phyloP scores from a whole-genome alignment of 1,139 yeast genomes.

The Magnusiomyces tetraspermus region DNA sequence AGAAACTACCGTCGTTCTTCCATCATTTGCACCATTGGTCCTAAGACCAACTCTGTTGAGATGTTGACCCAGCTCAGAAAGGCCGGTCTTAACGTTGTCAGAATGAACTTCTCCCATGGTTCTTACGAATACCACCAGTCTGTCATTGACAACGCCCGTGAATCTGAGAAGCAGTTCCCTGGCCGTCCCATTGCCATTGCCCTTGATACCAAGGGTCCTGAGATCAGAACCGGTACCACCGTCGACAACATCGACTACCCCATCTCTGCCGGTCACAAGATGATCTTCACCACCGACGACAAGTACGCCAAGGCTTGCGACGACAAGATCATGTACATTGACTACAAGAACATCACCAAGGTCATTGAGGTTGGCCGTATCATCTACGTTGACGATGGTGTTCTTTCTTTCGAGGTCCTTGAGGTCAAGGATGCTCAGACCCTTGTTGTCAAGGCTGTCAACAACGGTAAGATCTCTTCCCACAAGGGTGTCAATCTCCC shows the following conservation, averaged over 20 bases:
- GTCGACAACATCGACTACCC: conserved; percentile 68
- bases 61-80: conserved; percentile 79
- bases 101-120: conserved; percentile 99
- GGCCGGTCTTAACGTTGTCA: conserved; percentile 93
- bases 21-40: conserved; percentile 97
- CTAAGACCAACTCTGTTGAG: conserved; percentile 89
- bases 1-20: conserved; percentile 87
- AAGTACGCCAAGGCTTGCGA: conserved; percentile 61
- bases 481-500: conserved; percentile 99
- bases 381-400: conserved; percentile 97
- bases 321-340: conserved; percentile 76
- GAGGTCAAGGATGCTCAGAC: conserved; percentile 72
- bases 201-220: conserved; percentile 98
- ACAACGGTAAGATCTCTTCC: conserved; percentile 90
- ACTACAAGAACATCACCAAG: conserved; percentile 92
- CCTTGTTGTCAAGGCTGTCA: conserved; percentile 77
- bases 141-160: conserved; percentile 91
- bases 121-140: conserved; percentile 93
- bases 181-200: conserved; percentile 99
- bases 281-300: conserved; percentile 89
- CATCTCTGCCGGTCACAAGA: conserved; percentile 75
- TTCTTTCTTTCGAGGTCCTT: conserved; percentile 83
- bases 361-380: conserved; percentile 80
- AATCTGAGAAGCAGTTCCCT: conserved; percentile 79
- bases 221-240: conserved; percentile 97